Evolutionary conservation across 208 protist genomes (phyloP), one percentile per base, ranked within the genome.

Genomic region (Lotmaria passim): DNA sequence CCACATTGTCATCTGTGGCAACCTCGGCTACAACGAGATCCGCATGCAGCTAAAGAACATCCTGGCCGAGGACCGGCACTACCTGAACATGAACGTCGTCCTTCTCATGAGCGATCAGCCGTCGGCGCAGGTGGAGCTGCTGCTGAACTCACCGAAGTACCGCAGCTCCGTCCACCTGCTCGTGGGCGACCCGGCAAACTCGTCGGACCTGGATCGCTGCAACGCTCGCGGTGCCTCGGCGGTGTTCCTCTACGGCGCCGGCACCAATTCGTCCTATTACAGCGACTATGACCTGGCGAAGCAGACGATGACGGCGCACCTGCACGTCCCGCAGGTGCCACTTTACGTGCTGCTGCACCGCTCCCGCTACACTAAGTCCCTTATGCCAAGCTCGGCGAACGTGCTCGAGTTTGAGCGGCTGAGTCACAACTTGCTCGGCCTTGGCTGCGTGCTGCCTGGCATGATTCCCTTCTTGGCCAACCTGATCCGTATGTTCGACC

Each of bases 11-110:
- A 69, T 82, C 26, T 67, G 57, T 23, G 77, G 77, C 30, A 62
- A 69, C 19, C 53, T 82, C 15, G 61, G 57, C 38, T 63, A 73
- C 55, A 73, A 78, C 65, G 71, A 82, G 43, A 60, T 78, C 7
- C 70, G 71, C 33, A 66, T 78, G 60, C 77, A 82, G 66, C 65
- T 82, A 33, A 71, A 73, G 60, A 82, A 82, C 66, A 59, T 82
- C 12, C 72, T 82, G 17, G 69, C 77, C 28, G 77, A 71, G 41
- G 63, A 72, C 43, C 70, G 71, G 30, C 53, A 66, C 43, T 78
- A 74, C 55, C 48, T 71, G 43, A 76, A 75, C 59, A 73, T 73
- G 38, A 71, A 62, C 33, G 77, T 82, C 11, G 70, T 82, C 24
- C 19, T 82, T 15, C 53, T 82, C 43, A 26, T 82, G 23, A 55